Evolutionary conservation across 805 yeast genomes (phyloP).

Genomic region (Lipomyces sp.): DNA sequence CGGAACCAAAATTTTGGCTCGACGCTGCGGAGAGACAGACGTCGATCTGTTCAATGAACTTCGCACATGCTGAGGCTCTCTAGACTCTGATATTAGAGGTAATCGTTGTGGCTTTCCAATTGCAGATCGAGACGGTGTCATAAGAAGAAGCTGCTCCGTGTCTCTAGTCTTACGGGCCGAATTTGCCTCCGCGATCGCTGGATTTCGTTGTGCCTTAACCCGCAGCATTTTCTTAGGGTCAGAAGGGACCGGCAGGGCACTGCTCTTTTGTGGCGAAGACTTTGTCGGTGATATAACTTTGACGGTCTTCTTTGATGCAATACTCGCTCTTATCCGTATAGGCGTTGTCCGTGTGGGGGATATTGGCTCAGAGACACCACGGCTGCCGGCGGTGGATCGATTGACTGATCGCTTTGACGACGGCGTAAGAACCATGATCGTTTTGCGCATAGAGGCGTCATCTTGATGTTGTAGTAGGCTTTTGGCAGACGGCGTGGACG

Average conservation of each 20-base stretch:
- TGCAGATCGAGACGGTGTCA: constrained; percentile 15
- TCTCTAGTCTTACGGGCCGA: constrained; percentile 7
- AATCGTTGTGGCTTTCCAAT: constrained; percentile 24
- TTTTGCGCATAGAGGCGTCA: too few relatives aligned
- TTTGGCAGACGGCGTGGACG: background rate
- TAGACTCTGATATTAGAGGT: background rate
- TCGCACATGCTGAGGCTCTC: background rate
- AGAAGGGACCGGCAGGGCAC: constrained; percentile 9
- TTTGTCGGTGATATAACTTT: background rate
- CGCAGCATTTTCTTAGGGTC: constrained; percentile 8
- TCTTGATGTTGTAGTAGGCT: too few relatives aligned
- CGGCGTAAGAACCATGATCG: too few relatives aligned
- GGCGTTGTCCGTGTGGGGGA: constrained; percentile 2
- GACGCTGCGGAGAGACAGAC: too few relatives aligned
- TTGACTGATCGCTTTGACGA: too few relatives aligned
- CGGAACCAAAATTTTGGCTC: too few relatives aligned
- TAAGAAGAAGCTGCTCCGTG: background rate
- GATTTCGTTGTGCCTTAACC: constrained; percentile 22
- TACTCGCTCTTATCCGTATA: background rate
- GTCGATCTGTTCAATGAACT: background rate
- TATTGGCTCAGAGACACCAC: too few relatives aligned
- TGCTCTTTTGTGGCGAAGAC: constrained; percentile 4
- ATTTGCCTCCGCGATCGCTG: constrained; percentile 12
- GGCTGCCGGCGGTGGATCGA: too few relatives aligned
- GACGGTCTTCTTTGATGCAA: background rate